Evolutionary conservation across 176 grass and related monocot species (phyloP), one percentile per base, ranked within the genome.

Genomic region (Stipa capillata): DNA sequence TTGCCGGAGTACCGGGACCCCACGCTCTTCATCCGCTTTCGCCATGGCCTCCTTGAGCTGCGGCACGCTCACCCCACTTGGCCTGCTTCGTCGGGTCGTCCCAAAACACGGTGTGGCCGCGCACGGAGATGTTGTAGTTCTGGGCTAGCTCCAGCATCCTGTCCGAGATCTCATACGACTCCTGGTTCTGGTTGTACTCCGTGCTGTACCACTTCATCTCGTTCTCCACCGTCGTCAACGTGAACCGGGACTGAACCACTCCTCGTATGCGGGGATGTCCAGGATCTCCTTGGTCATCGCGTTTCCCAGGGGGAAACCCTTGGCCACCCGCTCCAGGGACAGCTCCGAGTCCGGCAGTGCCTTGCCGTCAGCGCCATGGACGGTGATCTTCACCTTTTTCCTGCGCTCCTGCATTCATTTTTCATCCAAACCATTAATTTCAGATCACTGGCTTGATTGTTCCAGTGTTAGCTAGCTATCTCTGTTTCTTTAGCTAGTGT

Each of bases 151-250:
- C 72, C 27, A 97, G 18, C 93, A 93, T 97, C 24, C 44, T 69
- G 59, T 97, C 90, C 1, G 93, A 71, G 50, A 85, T 29, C 2
- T n/a, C 17, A 68, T 85, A 97, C 45, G 76, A 24, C 69, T 86
- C 85, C 2, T 79, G 3, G 9, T 86, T 78, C n/a, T 72, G 43
- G 33, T 21, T 5, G 45, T 7, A 74, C 79, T 97, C 93, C 4
- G 73, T 97, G 48, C 71, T 68, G 36, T 93, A 97, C 93, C 93
- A 97, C 82, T 97, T 93, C 93, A 97, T 93, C 85, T 85, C 93
- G 69, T 93, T 97, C 85, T 93, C 93, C 56, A 97, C 82, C 25
- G 87, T 97, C 40, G 90, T 87, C 20, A 81, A 72, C 1, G 76
- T 88, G 90, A 97, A 97, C 34, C 90, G 82, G 9, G 83, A 82